Conservation (phyloP, 768 basidiomycete species). For the Suillus variegatus region DNA sequence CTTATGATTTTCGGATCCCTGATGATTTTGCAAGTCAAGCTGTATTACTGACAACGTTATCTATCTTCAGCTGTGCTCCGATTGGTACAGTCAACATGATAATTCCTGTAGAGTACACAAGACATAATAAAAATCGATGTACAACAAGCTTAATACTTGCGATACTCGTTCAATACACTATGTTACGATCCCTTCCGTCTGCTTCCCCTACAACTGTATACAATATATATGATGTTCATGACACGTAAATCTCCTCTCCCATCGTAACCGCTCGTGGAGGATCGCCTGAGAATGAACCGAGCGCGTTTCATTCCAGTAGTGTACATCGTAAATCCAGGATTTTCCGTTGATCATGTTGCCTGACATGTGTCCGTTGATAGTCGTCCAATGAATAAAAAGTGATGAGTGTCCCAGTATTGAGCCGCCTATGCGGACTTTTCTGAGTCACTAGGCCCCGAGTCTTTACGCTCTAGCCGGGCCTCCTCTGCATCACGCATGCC, state of each 20-base stretch:
- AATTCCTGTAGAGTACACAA: neutral
- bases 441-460: conserved; percentile 13
- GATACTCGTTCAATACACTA: conserved; percentile 1
- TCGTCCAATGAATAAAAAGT: neutral
- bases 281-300: neutral
- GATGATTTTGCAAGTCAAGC: neutral
- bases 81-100: neutral
- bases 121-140: neutral
- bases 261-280: neutral
- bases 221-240: neutral
- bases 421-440: conserved; percentile 5
- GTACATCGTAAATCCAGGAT: neutral
- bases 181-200: neutral
- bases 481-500: conserved; percentile 45
- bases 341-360: neutral
- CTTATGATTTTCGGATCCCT: neutral
- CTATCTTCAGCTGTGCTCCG: neutral
- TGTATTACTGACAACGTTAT: neutral
- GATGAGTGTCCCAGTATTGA: neutral
- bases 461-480: conserved; percentile 17
- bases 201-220: neutral
- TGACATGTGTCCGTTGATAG: neutral
- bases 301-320: neutral
- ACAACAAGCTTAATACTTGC: neutral
- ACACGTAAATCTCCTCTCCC: neutral